Evolutionary conservation across 2,329 filamentous ascomycete species (phyloP), one percentile per base, ranked within the genome.

Genomic region (Claviceps spartinae): DNA sequence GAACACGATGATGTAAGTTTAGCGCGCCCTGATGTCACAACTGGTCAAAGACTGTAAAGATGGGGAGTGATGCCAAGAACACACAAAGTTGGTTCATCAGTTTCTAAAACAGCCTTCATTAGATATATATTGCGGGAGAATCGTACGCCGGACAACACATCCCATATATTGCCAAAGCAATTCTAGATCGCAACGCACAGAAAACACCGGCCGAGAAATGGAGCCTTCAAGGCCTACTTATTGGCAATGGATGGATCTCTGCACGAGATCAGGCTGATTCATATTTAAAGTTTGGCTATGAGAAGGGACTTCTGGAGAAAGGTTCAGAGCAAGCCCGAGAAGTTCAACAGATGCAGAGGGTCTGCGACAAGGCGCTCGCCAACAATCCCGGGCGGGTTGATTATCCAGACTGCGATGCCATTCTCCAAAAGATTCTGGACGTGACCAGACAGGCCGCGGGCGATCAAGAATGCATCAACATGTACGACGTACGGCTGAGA

Each of bases 211-310:
- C 41, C 4, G 52, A 55, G 1, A 22, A 54, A 18, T 98, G 91
- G 93, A 84, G 85, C 49, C 70, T 99, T 30, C 78, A 83, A 58
- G 93, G 91, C 8, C 72, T 98, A 20, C 67, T 98, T 38, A 97
- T 99, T 55, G 94, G 94, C 51, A 99, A 98, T 65, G 93, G 91
- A 41, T 99, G 94, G 93, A 91, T 98, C 50, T 86, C 90, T 2
- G 90, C 91, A 1, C 72, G 73, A 7, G 87, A 96, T 48, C 93
- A 99, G 65, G 98, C 97, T 66, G 82, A 85, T 34, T 76, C 91
- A 0, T 96, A 96, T 64, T 72, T 96, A 9, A 78, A 83, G 34
- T 97, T 81, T 61, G 84, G 86, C 44, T 88, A 93, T 65, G 78
- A 90, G 54, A 81, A 82, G 62, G 83, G 81, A 9, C 67, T 98